phyloP scores from a whole-genome alignment of 2,329 filamentous ascomycete genomes.

The Fusarium robinianum region DNA sequence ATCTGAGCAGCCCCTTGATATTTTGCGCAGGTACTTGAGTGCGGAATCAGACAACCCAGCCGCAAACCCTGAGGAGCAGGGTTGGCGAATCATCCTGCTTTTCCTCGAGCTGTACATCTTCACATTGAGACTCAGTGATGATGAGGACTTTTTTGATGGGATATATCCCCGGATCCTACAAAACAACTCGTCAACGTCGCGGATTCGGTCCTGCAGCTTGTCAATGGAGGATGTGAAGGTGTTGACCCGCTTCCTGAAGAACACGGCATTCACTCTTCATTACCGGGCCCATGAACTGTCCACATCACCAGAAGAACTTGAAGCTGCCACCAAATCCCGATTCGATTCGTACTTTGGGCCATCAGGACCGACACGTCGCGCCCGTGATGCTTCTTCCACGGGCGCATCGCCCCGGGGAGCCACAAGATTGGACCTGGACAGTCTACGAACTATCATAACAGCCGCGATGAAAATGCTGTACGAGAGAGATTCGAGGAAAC shows the following conservation, averaged over 20 bases:
- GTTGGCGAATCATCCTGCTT: constrained; percentile 87
- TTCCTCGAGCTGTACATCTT: constrained; percentile 96
- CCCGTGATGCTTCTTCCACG: background rate
- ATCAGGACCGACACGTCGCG: background rate
- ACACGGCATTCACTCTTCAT: constrained; percentile 85
- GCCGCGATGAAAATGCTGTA: constrained; percentile 85
- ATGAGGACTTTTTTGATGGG: constrained; percentile 87
- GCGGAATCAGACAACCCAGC: constrained; percentile 34
- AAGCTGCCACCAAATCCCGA: constrained; percentile 32
- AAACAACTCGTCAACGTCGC: constrained; percentile 49
- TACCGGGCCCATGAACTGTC: constrained; percentile 74
- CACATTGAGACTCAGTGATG: constrained; percentile 88
- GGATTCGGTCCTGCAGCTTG: constrained; percentile 67
- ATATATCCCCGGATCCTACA: constrained; percentile 48
- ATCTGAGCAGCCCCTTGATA: constrained; percentile 36
- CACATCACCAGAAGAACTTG: constrained; percentile 31
- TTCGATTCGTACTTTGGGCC: constrained; percentile 39
- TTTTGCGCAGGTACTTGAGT: constrained; percentile 41
- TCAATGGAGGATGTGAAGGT: constrained; percentile 71
- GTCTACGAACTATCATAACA: constrained; percentile 79
- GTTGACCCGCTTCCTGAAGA: constrained; percentile 84
- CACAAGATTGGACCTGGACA: constrained; percentile 66
- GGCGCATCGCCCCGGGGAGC: constrained; percentile 13
- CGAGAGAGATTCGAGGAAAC: constrained; percentile 86
- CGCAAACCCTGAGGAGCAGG: constrained; percentile 46